Evolutionary conservation across 2,329 filamentous ascomycete species (phyloP).

Genomic region (Sarocladiaceae sp.): DNA sequence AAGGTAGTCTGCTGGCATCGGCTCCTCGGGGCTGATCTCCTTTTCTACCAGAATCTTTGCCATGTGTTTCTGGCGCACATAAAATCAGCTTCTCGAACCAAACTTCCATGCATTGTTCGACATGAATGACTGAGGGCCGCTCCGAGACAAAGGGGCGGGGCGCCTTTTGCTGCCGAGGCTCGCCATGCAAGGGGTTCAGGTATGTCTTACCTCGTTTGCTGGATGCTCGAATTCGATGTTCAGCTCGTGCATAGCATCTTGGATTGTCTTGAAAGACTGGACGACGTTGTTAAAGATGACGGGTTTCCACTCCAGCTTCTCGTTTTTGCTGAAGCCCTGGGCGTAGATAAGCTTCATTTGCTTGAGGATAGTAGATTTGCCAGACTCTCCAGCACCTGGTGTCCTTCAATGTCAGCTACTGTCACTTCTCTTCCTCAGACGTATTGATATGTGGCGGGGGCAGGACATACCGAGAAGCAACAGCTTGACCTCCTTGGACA

Average conservation of each 20-base stretch:
- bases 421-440: too few species aligned
- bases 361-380: constrained; percentile 95
- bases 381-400: constrained; percentile 83
- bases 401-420: too few species aligned
- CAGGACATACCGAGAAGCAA: constrained; percentile 67
- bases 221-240: constrained; percentile 71
- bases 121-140: background rate
- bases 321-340: constrained; percentile 80
- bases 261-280: constrained; percentile 83
- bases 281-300: constrained; percentile 95
- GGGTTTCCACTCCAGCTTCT: constrained; percentile 88
- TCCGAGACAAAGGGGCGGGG: constrained; percentile 1
- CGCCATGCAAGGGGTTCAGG: background rate
- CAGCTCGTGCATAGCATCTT: constrained; percentile 86
- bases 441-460: too few species aligned
- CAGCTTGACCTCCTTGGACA: constrained; percentile 87
- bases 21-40: constrained; percentile 77
- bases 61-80: constrained; percentile 61
- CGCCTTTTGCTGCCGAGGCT: background rate
- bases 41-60: constrained; percentile 70
- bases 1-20: constrained; percentile 71
- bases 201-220: constrained; percentile 64
- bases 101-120: background rate
- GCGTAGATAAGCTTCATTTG: constrained; percentile 99
- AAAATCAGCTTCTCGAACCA: constrained; percentile 12